Evolutionary conservation across 2,329 filamentous ascomycete species (phyloP).

Genomic region (Herpotrichia juniperi): DNA sequence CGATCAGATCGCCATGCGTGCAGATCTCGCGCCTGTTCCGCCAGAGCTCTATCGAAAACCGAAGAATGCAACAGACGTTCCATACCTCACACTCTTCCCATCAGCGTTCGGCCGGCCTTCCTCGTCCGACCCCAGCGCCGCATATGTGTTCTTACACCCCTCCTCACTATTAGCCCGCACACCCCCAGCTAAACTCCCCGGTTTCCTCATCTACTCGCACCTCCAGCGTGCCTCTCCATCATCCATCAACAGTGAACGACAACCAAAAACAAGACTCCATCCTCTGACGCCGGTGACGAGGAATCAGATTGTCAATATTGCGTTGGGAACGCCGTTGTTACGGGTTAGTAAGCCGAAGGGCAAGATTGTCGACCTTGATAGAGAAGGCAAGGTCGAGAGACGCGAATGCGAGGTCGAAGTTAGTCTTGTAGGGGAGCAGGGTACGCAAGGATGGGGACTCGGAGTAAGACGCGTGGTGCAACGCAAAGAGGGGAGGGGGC

Average conservation of each 20-base stretch:
- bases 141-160: conserved; percentile 86
- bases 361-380: conserved; percentile 64
- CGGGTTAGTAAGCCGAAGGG: conserved; percentile 91
- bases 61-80: conserved; percentile 86
- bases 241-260: conserved; percentile 36
- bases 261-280: conserved; percentile 79
- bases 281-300: conserved; percentile 80
- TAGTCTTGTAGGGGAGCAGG: conserved; percentile 72
- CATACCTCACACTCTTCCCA: conserved; percentile 85
- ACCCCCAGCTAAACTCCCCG: conserved; percentile 64
- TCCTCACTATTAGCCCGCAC: conserved; percentile 76
- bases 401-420: conserved; percentile 86
- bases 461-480: conserved; percentile 86
- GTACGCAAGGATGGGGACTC: conserved; percentile 79
- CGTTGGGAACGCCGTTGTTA: conserved; percentile 83
- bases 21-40: conserved; percentile 79
- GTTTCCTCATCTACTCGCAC: conserved; percentile 86
- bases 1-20: conserved; percentile 91
- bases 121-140: conserved; percentile 58
- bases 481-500: conserved; percentile 68
- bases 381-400: conserved; percentile 50
- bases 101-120: conserved; percentile 52
- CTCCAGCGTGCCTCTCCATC: conserved; percentile 72
- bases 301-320: conserved; percentile 76
- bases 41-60: conserved; percentile 64